These are phyloP conservation scores for Dioscorea zingiberensis DNA, from an alignment of 106 monocot species.

Conservation along the genomic window DNA sequence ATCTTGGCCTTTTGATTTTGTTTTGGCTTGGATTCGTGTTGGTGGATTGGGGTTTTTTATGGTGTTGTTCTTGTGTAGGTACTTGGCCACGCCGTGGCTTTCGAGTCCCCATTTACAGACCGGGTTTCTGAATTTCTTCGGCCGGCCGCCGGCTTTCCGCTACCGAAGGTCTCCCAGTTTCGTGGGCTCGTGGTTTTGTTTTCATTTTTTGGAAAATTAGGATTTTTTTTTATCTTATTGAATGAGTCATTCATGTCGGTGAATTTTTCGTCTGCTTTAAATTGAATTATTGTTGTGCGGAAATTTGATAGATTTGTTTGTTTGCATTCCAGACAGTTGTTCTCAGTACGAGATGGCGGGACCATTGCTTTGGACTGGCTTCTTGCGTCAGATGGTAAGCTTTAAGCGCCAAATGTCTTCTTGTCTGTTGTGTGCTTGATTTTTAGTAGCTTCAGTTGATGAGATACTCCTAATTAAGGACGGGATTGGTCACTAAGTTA, in stretches of 20 bases:
- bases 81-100: slow-evolving; percentile 83
- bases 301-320: neutral
- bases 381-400: slow-evolving; percentile 63
- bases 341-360: slow-evolving; percentile 53
- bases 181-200: no score
- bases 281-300: no score
- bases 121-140: slow-evolving; percentile 62
- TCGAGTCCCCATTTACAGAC: slow-evolving; percentile 92
- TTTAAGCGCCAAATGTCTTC: neutral
- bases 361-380: slow-evolving; percentile 93
- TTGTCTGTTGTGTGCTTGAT: neutral
- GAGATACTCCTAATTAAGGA: no score
- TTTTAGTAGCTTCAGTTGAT: no score
- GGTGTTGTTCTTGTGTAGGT: slow-evolving; percentile 32
- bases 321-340: slow-evolving; percentile 51
- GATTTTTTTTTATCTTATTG: no score
- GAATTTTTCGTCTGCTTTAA: no score
- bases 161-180: slow-evolving; percentile 50
- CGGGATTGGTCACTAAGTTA: no score
- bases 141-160: slow-evolving; percentile 56
- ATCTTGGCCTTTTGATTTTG: neutral
- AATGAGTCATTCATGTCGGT: no score
- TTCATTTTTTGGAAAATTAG: no score
- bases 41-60: neutral
- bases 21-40: neutral